Percentiles rank a stretch among this genome's conserved stretches.
phyloP scores from a whole-genome alignment of 371 early-diverging fungal genomes.

The Mortierella sp. region DNA sequence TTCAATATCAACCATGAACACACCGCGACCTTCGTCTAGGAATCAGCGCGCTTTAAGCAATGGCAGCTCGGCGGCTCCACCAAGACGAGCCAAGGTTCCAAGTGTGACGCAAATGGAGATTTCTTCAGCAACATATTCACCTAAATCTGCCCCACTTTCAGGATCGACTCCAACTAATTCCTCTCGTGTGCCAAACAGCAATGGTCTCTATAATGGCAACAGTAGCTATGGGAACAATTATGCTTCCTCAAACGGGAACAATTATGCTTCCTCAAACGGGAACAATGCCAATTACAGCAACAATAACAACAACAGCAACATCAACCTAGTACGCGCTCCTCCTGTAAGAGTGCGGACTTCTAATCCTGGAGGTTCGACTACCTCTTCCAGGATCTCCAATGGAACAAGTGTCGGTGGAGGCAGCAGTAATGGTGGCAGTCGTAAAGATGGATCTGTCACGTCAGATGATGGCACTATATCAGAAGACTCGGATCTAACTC shows the following conservation, averaged over 20 bases:
- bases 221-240: neutral
- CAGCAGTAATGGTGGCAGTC: constrained; percentile 2
- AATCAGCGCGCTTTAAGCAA: constrained; percentile 13
- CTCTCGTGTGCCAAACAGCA: constrained; percentile 1
- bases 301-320: constrained; percentile 5
- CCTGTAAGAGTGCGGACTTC: constrained; percentile 29
- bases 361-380: constrained; percentile 28
- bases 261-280: neutral
- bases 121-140: constrained; percentile 13
- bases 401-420: too few species aligned
- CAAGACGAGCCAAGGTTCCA: constrained; percentile 40
- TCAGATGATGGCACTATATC: constrained; percentile 49
- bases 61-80: constrained; percentile 15
- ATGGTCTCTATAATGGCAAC: neutral
- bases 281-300: neutral
- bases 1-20: constrained; percentile 25
- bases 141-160: constrained; percentile 11
- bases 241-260: too few species aligned
- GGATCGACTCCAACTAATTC: constrained; percentile 17
- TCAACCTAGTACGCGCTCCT: constrained; percentile 13
- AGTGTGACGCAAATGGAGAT: constrained; percentile 45
- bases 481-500: constrained; percentile 39
- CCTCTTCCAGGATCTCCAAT: constrained; percentile 22
- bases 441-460: constrained; percentile 36
- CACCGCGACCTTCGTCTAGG: constrained; percentile 40